A percentile compares a stretch with the other conserved stretches of the same genome.
Evolutionary conservation across 257 asterid species (phyloP).

Genomic region (Penstemon eatonii): DNA sequence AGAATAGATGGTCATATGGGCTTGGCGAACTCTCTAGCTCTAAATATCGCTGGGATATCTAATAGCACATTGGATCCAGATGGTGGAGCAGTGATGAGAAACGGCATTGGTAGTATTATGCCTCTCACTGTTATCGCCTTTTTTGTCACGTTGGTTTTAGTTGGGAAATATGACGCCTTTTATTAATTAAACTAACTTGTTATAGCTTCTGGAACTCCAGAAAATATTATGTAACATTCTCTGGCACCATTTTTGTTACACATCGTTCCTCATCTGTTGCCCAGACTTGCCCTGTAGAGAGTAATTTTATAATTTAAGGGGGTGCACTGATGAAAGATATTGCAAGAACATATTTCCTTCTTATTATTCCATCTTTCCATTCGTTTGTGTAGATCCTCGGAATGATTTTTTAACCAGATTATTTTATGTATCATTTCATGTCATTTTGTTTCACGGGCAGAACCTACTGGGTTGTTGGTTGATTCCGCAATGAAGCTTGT

Average conservation of each 20-base stretch:
- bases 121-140: slow-evolving; percentile 2
- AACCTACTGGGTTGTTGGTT: slow-evolving; percentile 82
- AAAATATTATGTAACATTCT: slow-evolving; percentile 1
- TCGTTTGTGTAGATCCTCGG: slow-evolving; percentile 4
- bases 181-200: slow-evolving; percentile 10
- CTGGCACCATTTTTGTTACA: slow-evolving; percentile 12
- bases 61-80: slow-evolving; percentile 56
- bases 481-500: slow-evolving; percentile 95
- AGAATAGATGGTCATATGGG: slow-evolving; percentile 99
- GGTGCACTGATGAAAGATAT: slow-evolving; percentile 2
- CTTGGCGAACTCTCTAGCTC: slow-evolving; percentile 85
- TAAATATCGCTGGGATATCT: slow-evolving; percentile 66
- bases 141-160: slow-evolving; percentile 16
- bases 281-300: neutral
- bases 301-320: neutral
- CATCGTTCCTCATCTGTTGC: slow-evolving; percentile 2
- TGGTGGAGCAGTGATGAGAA: slow-evolving; percentile 76
- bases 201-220: slow-evolving; percentile 23
- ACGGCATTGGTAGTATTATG: slow-evolving; percentile 58
- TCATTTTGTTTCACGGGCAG: slow-evolving; percentile 50
- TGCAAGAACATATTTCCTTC: slow-evolving; percentile 5
- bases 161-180: neutral
- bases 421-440: slow-evolving; percentile 26
- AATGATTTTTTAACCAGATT: neutral
- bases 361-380: slow-evolving; percentile 1